Percentiles rank a stretch among this genome's conserved stretches.
Conservation (phyloP, 73 alveolate genomes). For the Breviolum minutum region DNA sequence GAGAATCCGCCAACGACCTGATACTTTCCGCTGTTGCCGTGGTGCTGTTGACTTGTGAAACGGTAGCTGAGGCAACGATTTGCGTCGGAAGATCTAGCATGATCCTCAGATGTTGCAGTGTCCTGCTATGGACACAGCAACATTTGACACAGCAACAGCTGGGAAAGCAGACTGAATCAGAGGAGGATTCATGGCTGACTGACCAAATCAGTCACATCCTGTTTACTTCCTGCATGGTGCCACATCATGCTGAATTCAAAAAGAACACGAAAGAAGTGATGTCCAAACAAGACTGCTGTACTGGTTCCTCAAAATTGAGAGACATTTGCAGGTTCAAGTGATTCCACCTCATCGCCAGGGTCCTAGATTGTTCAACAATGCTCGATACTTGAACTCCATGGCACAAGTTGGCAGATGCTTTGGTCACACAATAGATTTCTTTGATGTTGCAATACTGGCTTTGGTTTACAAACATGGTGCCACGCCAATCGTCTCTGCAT, state of each 20-base stretch:
- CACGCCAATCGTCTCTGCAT: background rate
- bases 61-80: background rate
- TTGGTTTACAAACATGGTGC: background rate
- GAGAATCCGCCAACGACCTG: no score
- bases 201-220: no score
- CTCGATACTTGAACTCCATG: no score
- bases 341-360: conserved; percentile 15
- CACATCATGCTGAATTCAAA: no score
- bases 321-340: conserved; percentile 9
- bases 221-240: no score
- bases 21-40: no score
- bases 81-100: background rate
- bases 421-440: no score
- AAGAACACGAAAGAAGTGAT: background rate
- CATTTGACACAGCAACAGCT: no score
- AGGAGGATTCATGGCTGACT: no score
- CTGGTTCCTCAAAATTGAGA: background rate
- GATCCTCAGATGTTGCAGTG: background rate
- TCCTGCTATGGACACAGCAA: background rate
- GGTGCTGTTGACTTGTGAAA: no score
- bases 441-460: background rate
- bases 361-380: background rate
- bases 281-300: background rate
- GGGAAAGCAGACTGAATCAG: no score
- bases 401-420: no score